A percentile compares a stretch with the other conserved stretches of the same genome.
phyloP scores from a whole-genome alignment of 192 early-diverging fungal species.

The Backusella westeae region DNA sequence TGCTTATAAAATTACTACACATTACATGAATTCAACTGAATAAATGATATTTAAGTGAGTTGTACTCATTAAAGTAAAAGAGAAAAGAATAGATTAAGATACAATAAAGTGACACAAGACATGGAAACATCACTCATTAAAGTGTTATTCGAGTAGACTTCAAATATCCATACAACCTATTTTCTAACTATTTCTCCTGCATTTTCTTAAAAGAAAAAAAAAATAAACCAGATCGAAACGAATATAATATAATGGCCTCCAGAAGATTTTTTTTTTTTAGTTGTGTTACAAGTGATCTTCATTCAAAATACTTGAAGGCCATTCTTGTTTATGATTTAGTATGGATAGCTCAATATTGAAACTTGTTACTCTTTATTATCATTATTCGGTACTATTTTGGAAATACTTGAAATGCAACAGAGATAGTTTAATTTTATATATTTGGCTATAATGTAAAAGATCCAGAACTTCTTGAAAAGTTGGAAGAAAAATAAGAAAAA shows the following conservation, averaged over 20 bases:
- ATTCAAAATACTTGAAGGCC: constrained; percentile 41
- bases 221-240: not conserved
- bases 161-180: not conserved
- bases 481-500: not conserved
- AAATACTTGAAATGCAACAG: not conserved
- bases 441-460: not conserved
- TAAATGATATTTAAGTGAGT: not conserved
- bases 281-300: constrained; percentile 52
- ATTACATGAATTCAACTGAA: not conserved
- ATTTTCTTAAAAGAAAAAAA: not conserved
- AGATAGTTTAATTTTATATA: not conserved
- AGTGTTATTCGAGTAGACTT: not conserved
- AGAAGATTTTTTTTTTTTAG: not conserved
- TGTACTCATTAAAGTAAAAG: not conserved
- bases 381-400: constrained; percentile 1
- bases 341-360: not conserved
- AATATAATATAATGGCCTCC: not conserved
- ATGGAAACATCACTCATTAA: not conserved
- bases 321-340: not conserved
- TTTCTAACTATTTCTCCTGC: not conserved
- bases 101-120: not conserved
- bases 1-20: not conserved
- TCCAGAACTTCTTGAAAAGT: not conserved
- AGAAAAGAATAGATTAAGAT: not conserved
- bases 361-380: not conserved